phyloP scores from a whole-genome alignment of 2,329 filamentous ascomycete genomes.

The Diaporthe vaccinii region DNA sequence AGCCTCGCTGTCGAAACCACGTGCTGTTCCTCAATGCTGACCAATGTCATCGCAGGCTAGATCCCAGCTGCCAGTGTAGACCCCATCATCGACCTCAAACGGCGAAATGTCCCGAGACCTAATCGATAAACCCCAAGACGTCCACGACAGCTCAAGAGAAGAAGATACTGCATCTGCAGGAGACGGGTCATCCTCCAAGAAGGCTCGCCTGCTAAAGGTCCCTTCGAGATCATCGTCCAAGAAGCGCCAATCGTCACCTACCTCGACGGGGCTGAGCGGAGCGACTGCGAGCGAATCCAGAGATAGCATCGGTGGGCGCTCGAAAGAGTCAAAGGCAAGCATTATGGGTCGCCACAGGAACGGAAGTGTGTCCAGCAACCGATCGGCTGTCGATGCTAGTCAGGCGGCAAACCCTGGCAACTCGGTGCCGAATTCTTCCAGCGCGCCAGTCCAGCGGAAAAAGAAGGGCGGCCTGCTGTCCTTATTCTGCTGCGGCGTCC shows the following conservation, averaged over 20 bases:
- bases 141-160: slow-evolving; percentile 59
- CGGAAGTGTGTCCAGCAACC: slow-evolving; percentile 77
- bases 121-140: slow-evolving; percentile 52
- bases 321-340: slow-evolving; percentile 76
- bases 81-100: slow-evolving; percentile 35
- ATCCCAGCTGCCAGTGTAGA: slow-evolving; percentile 37
- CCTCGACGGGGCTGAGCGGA: slow-evolving; percentile 71
- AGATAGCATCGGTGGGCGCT: slow-evolving; percentile 74
- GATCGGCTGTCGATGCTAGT: slow-evolving; percentile 67
- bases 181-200: slow-evolving; percentile 60
- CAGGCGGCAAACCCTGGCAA: slow-evolving; percentile 63
- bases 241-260: slow-evolving; percentile 70
- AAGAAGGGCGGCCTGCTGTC: slow-evolving; percentile 70
- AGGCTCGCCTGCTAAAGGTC: slow-evolving; percentile 68
- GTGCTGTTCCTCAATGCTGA: slow-evolving; percentile 33
- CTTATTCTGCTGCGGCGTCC: slow-evolving; percentile 77
- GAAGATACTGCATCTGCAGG: slow-evolving; percentile 58
- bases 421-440: slow-evolving; percentile 67
- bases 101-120: slow-evolving; percentile 50
- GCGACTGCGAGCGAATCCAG: slow-evolving; percentile 70
- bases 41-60: slow-evolving; percentile 36
- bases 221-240: slow-evolving; percentile 75
- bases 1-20: slow-evolving; percentile 12
- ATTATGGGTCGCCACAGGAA: slow-evolving; percentile 74
- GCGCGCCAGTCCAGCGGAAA: slow-evolving; percentile 61